Evolutionary conservation across 345 rosid species (phyloP), one percentile per base, ranked within the genome.

Genomic region (Rhodamnia rubescens): DNA sequence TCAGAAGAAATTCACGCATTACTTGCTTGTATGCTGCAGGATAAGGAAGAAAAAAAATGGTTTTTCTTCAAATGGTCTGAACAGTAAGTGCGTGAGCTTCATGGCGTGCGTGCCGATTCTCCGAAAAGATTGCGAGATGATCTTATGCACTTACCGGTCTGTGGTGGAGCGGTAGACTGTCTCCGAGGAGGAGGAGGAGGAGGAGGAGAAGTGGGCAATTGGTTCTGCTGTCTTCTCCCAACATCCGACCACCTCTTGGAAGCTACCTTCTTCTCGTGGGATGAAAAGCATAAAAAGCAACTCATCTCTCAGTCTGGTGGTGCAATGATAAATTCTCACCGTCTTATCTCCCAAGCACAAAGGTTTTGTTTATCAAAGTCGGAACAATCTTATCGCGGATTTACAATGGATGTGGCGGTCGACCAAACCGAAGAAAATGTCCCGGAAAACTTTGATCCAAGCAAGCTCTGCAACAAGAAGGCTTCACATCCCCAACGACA

Each of bases 251-350:
- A 32, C 64, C 86, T 89, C 84, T 64, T 90, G 2, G 86, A 40
- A 9, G 85, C 78, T 36, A 22, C 80, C 86, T 89, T 94, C 88
- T 90, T 92, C 59, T 91, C 97, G 4, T 92, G 91, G 53, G 92
- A 88, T 55, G 93, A 91, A 84, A 96, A 97, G 87, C 98, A 97
- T 20, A 93, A 86, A 90, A 94, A 94, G 87, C 98, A 95, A 89
- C 92, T 90, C 98, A 97, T 97, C 85, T 87, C 85, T 22, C 11
- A 44, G 50, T 8, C 54, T 36, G 80, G 47, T 18, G 13, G 13
- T 52, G 42, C 24, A 82, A 49, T 26, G 52, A 22, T 26, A 44
- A 13, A 47, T 81, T 24, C 83, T 44, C 56, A 52, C 32, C n/a
- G 13, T n/a, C 50, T 32, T 69, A 9, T 32, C 80, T 69, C 80